These are phyloP conservation scores for Colletotrichum karsti DNA, from an alignment of 2,329 filamentous ascomycete genomes.

Conservation along the genomic window DNA sequence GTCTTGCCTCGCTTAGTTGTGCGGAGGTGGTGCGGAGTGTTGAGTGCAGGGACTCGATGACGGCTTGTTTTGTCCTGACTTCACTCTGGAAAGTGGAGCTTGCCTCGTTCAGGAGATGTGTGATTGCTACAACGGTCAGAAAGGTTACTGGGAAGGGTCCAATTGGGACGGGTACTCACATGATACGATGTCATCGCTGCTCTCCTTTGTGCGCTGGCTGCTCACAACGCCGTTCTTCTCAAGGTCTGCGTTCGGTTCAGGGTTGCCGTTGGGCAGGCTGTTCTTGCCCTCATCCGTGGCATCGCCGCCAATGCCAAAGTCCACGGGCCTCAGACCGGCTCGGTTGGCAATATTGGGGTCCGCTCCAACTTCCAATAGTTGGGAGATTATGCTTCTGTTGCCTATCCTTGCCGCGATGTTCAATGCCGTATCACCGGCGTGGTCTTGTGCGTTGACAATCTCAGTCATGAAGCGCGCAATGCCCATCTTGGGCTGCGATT, in stretches of 20 bases:
- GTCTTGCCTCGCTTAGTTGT: conserved; percentile 80
- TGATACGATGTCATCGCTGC: conserved; percentile 80
- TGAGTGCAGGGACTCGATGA: conserved; percentile 83
- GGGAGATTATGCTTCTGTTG: conserved; percentile 95
- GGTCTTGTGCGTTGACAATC: conserved; percentile 95
- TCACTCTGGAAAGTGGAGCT: conserved; percentile 82
- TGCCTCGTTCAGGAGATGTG: conserved; percentile 81
- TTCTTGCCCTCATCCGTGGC: conserved; percentile 45
- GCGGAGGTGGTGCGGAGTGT: conserved; percentile 83
- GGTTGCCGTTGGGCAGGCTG: not conserved
- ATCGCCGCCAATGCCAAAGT: conserved; percentile 89
- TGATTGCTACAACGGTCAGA: conserved; percentile 67
- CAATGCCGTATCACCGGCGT: conserved; percentile 91
- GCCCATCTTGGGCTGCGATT: conserved; percentile 73
- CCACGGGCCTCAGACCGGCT: conserved; percentile 86
- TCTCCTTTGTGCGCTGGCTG: conserved; percentile 71
- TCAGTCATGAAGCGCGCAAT: conserved; percentile 95
- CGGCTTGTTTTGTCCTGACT: conserved; percentile 83
- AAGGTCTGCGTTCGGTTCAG: conserved; percentile 46
- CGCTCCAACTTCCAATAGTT: conserved; percentile 92
- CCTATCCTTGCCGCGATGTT: conserved; percentile 94
- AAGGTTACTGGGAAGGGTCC: not conserved
- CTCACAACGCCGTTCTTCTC: conserved; percentile 55
- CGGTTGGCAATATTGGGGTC: conserved; percentile 93
- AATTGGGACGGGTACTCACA: conserved; percentile 64